Evolutionary conservation across 164 flowering plant species (phyloP).

Genomic region (Magnolia kwangsiensis): DNA sequence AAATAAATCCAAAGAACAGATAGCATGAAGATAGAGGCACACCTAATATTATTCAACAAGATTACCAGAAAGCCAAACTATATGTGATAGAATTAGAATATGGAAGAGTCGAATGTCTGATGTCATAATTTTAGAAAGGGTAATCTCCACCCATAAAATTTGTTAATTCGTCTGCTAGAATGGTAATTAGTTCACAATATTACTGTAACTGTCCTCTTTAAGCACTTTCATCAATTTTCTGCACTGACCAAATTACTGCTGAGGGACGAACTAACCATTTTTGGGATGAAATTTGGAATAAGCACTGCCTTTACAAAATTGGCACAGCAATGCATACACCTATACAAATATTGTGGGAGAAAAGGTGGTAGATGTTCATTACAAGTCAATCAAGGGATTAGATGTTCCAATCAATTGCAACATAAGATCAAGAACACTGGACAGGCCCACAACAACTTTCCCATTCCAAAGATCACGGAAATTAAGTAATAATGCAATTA

Average conservation of each 20-base stretch:
- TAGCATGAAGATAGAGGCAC: neutral
- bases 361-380: too few relatives aligned
- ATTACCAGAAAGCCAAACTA: neutral
- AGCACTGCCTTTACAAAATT: too few relatives aligned
- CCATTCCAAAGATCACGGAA: too few relatives aligned
- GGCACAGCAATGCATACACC: too few relatives aligned
- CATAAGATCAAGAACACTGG: too few relatives aligned
- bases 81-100: neutral
- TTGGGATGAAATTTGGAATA: neutral
- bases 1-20: too few relatives aligned
- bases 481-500: too few relatives aligned
- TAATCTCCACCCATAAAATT: neutral
- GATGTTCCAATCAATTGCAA: too few relatives aligned
- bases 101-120: neutral
- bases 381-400: too few relatives aligned
- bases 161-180: neutral
- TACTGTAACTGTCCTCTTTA: neutral
- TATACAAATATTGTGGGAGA: too few relatives aligned
- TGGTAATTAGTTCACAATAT: neutral
- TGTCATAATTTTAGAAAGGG: neutral
- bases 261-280: neutral
- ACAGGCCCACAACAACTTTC: too few relatives aligned
- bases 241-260: neutral
- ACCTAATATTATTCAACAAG: neutral
- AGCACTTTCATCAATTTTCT: neutral